Percentiles rank a stretch among this genome's conserved stretches.
Evolutionary conservation across 169 alveolate genomes (phyloP).

Genomic region (Plasmodium cynomolgi): DNA sequence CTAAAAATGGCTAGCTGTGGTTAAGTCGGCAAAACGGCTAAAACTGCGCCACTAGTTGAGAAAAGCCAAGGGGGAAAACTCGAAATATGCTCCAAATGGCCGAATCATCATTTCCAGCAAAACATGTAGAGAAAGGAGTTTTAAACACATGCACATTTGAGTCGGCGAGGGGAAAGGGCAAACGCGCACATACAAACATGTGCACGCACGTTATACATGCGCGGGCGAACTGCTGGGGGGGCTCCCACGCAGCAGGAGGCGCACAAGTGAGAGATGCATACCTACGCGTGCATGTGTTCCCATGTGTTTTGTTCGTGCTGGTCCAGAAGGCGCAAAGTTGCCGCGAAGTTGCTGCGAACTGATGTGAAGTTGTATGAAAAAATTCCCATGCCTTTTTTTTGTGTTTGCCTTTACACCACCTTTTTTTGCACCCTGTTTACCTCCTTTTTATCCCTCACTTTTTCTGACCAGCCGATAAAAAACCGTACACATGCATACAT

Average conservation of each 20-base stretch:
- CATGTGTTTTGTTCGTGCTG: not conserved
- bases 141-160: conserved; percentile 20
- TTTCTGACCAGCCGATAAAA: not conserved
- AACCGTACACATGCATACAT: not conserved
- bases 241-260: not conserved
- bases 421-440: not conserved
- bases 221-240: not conserved
- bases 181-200: not conserved
- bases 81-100: not conserved
- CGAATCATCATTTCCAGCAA: not conserved
- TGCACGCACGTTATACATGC: not conserved
- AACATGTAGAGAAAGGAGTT: conserved; percentile 14
- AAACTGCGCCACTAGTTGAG: not conserved
- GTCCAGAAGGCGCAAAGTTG: not conserved
- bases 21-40: not conserved
- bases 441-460: not conserved
- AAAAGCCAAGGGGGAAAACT: not conserved
- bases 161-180: not conserved
- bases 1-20: not conserved
- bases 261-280: not conserved
- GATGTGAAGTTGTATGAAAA: not conserved
- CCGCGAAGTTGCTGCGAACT: not conserved
- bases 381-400: not conserved
- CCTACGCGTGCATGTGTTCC: not conserved
- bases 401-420: not conserved